These are phyloP conservation scores for Parachaetomium inaequale DNA, from an alignment of 495 filamentous ascomycete species.

Conservation along the genomic window DNA sequence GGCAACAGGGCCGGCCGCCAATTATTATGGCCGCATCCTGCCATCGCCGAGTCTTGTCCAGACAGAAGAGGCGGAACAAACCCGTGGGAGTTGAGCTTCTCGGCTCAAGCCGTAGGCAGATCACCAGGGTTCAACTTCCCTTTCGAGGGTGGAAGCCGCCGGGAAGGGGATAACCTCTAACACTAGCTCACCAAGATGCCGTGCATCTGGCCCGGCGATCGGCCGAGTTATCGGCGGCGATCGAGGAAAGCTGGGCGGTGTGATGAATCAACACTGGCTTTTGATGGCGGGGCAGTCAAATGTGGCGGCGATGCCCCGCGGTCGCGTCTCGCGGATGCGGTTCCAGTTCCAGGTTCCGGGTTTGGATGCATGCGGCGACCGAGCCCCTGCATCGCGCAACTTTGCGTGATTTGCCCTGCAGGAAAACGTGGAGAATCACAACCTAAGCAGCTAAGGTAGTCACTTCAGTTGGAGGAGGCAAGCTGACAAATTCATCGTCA, in stretches of 20 bases:
- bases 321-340: not conserved
- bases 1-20: not conserved
- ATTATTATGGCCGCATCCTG: not conserved
- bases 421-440: too few relatives aligned
- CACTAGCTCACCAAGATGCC: not conserved
- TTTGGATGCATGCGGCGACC: not conserved
- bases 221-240: constrained; percentile 9
- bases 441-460: too few relatives aligned
- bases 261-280: constrained; percentile 8
- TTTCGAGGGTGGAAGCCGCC: not conserved
- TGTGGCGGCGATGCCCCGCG: not conserved
- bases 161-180: too few relatives aligned
- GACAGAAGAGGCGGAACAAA: not conserved
- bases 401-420: constrained; percentile 22
- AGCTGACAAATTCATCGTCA: too few relatives aligned
- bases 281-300: constrained; percentile 6
- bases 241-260: not conserved
- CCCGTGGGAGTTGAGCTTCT: not conserved
- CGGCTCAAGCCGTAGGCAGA: not conserved
- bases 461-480: too few relatives aligned
- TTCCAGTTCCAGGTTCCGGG: too few relatives aligned
- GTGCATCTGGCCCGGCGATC: not conserved
- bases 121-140: not conserved
- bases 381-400: constrained; percentile 14
- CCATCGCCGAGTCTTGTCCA: not conserved